phyloP scores from a whole-genome alignment of 306 rosid species.

The Rosa chinensis region DNA sequence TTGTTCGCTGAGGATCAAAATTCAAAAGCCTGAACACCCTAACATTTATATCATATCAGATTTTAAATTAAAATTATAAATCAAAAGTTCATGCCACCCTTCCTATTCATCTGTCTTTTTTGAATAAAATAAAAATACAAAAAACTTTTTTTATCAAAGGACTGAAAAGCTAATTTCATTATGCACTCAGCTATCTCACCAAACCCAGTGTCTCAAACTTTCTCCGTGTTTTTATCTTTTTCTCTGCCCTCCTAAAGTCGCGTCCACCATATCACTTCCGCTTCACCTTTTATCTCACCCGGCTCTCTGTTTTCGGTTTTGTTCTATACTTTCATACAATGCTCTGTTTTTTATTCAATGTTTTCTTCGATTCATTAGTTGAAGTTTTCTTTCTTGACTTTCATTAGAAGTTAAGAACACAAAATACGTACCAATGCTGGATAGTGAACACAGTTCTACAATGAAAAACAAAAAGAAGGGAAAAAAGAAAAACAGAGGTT shows the following conservation, averaged over 20 bases:
- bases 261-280: background rate
- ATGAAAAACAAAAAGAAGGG: background rate
- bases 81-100: background rate
- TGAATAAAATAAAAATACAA: background rate
- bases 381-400: background rate
- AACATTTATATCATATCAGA: too few relatives aligned
- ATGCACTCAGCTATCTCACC: background rate
- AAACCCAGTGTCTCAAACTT: background rate
- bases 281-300: background rate
- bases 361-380: background rate
- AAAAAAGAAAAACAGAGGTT: background rate
- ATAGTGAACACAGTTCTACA: background rate
- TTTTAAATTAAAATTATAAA: background rate
- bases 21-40: background rate
- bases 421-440: background rate
- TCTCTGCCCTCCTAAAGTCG: background rate
- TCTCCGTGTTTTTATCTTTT: background rate
- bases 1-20: background rate
- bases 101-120: background rate
- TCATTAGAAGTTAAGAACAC: background rate
- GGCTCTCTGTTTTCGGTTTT: background rate
- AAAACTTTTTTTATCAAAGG: background rate
- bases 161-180: background rate
- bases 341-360: background rate
- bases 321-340: background rate